Base-by-base conservation (phyloP, 2,329 filamentous ascomycete species). In the Alternaria metachromatica region DNA sequence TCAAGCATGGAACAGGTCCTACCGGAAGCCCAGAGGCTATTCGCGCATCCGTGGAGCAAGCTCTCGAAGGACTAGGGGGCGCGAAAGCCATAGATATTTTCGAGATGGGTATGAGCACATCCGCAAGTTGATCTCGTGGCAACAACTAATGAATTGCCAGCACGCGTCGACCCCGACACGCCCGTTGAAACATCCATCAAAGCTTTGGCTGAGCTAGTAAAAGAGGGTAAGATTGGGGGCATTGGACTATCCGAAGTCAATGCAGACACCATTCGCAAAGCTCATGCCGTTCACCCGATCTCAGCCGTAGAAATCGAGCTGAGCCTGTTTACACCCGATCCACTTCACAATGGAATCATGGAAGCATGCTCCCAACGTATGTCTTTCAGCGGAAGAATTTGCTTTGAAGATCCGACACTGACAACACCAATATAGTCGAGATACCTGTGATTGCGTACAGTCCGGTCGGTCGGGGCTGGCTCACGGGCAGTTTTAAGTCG, bases 391-490 rank as follows among this genome's bases (percentile, higher is more conserved):
- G n/a, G 2, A 20, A 12, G 10, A 45, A 12, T 5, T 45, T 8
- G 18, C 20, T 21, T 20, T 15, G 18, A 8, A 45, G 1, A 13
- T 20, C n/a, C 0, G 12, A 45, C 10, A 10, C 43, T 49, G 10
- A 49, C 4, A 49, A 49, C n/a, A 13, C 3, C 9, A 5, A 12
- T 25, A n/a, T 5, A 49, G 46, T 90, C 54, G 80, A 82, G 51
- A 92, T 93, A 64, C 88, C 89, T 0, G 78, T 93, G 46, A 79
- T 92, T 15, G 68, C 55, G 0, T 93, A 92, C 78, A 89, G 88
- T 28, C 91, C 91, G 0, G 81, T 93, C 0, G 88, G 90, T 2
- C 81, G 86, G 15, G 87, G 87, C 11, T 84, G 86, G 80, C 68
- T 78, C 18, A 73, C 71, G 4, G 72, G 64, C 55, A 44, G 68